Percentiles rank a stretch among this genome's conserved stretches.
These are phyloP conservation scores for Aethionema arabicum DNA, from an alignment of 345 rosid genomes.

Conservation along the genomic window DNA sequence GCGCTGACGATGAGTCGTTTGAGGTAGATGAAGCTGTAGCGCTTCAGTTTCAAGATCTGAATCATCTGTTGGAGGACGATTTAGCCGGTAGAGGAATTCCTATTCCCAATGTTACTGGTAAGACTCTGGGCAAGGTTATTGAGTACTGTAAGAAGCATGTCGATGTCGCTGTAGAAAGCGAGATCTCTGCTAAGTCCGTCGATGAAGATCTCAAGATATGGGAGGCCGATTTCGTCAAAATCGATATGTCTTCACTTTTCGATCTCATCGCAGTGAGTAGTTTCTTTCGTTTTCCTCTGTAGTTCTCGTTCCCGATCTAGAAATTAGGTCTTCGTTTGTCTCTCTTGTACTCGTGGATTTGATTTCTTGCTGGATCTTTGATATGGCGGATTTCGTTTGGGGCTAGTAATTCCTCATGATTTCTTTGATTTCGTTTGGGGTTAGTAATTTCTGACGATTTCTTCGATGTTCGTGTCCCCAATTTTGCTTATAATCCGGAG, in stretches of 20 bases:
- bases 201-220: conserved; percentile 49
- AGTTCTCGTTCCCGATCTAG: background rate
- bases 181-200: conserved; percentile 5
- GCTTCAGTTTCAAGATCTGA: conserved; percentile 53
- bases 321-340: background rate
- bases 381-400: no score
- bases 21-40: conserved; percentile 60
- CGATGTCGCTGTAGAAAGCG: conserved; percentile 41
- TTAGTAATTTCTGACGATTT: no score
- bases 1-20: conserved; percentile 25
- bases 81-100: conserved; percentile 60
- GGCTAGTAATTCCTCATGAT: no score
- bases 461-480: no score
- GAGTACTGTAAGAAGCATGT: conserved; percentile 80
- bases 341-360: no score
- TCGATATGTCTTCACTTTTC: conserved; percentile 60
- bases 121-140: conserved; percentile 62
- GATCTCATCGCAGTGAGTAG: conserved; percentile 58
- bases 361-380: no score
- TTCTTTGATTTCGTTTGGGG: no score
- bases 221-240: conserved; percentile 60
- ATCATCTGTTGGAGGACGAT: conserved; percentile 58
- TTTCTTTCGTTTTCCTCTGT: background rate
- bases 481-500: no score
- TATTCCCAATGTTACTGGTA: conserved; percentile 64